Conservation (phyloP, 2,329 filamentous ascomycete genomes). For the Fusarium xyrophilum region DNA sequence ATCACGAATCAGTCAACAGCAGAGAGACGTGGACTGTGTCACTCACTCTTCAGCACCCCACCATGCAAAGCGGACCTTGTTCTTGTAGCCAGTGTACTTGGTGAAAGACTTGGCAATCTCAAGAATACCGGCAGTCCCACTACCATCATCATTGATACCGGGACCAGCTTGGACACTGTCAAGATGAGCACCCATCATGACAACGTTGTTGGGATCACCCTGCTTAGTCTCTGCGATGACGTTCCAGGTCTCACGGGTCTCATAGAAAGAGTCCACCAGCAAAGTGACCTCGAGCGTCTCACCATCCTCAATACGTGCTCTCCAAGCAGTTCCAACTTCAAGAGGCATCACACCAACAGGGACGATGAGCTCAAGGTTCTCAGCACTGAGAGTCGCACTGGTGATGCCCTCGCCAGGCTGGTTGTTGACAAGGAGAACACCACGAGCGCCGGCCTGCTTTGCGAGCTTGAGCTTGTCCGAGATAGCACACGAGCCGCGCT, state of each 20-base stretch:
- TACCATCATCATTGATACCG: constrained; percentile 53
- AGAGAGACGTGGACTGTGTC: rapidly evolving
- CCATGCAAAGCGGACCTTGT: constrained; percentile 54
- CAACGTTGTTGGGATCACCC: constrained; percentile 52
- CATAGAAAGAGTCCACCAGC: constrained; percentile 48
- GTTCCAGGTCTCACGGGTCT: constrained; percentile 50
- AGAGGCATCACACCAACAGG: constrained; percentile 49
- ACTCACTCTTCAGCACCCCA: constrained; percentile 53
- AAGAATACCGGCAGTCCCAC: constrained; percentile 48
- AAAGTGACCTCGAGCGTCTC: constrained; percentile 47
- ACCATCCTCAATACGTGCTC: constrained; percentile 43
- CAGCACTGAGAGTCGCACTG: constrained; percentile 60
- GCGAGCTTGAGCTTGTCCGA: constrained; percentile 54
- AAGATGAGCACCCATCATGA: constrained; percentile 53
- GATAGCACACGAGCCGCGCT: constrained; percentile 54
- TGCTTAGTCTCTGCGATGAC: constrained; percentile 53
- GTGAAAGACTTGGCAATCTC: constrained; percentile 49
- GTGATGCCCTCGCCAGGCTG: constrained; percentile 52
- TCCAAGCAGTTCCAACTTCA: constrained; percentile 49
- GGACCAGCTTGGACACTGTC: constrained; percentile 51
- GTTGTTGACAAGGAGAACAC: constrained; percentile 68
- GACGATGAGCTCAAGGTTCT: constrained; percentile 46
- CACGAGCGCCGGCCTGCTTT: constrained; percentile 51
- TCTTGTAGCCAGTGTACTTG: constrained; percentile 49
- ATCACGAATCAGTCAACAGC: constrained; percentile 9